A percentile compares a stretch with the other conserved stretches of the same genome.
phyloP scores from a whole-genome alignment of 768 basidiomycete species.

The Sporobolomyces phaffii region DNA sequence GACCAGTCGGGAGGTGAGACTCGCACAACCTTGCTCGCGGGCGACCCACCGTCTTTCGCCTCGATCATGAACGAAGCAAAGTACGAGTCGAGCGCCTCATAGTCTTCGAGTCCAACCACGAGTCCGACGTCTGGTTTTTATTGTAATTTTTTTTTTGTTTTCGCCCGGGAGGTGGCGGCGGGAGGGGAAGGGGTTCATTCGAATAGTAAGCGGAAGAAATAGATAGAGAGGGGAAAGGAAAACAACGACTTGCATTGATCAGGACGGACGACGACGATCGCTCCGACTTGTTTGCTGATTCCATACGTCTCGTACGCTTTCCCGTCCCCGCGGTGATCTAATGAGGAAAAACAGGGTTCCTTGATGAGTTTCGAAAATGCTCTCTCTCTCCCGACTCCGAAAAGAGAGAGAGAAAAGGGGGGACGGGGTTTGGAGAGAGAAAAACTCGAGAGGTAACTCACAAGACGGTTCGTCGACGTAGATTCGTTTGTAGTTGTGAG shows the following conservation, averaged over 20 bases:
- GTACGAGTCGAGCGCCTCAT: slow-evolving; percentile 36
- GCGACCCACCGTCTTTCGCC: slow-evolving; percentile 22
- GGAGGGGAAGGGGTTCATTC: too few relatives aligned
- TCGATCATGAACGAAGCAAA: slow-evolving; percentile 37
- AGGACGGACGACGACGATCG: slow-evolving; percentile 41
- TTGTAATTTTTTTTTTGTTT: not conserved
- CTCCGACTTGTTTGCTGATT: slow-evolving; percentile 39
- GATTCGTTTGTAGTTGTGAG: slow-evolving; percentile 36
- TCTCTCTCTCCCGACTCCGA: too few relatives aligned
- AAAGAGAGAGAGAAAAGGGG: too few relatives aligned
- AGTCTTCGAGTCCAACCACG: slow-evolving; percentile 39
- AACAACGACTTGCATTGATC: slow-evolving; percentile 36
- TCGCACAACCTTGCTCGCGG: slow-evolving; percentile 5
- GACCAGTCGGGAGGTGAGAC: slow-evolving; percentile 29
- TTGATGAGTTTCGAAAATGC: not conserved
- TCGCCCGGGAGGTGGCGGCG: too few relatives aligned
- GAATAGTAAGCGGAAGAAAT: not conserved
- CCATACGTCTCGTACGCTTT: slow-evolving; percentile 43
- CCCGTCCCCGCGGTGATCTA: slow-evolving; percentile 40
- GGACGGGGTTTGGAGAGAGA: not conserved
- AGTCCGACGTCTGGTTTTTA: slow-evolving; percentile 33
- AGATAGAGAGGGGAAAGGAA: not conserved
- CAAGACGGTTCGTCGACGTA: slow-evolving; percentile 31
- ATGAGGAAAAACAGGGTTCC: not conserved
- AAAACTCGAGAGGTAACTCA: not conserved